Evolutionary conservation across 768 basidiomycete genomes (phyloP), one percentile per base, ranked within the genome.

Genomic region (Panaeolus cyanescens): DNA sequence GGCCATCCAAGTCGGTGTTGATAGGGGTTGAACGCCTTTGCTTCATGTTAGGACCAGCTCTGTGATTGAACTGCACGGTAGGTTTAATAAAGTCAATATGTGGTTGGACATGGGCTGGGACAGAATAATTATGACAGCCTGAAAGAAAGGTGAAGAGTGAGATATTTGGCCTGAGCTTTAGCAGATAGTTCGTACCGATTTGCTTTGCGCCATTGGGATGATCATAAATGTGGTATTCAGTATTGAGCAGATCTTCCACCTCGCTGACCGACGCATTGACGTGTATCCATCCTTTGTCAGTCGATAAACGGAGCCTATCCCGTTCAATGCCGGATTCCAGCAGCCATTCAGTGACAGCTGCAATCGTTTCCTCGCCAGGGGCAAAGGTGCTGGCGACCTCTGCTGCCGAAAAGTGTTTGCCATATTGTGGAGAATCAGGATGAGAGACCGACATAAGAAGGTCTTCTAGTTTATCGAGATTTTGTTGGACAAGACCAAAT

Each of bases 351-450:
- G 63, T 72, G 20, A 85, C 83, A 6, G 77, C 64, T 13, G 73
- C 64, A 39, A 84, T 70, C 10, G 81, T 74, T 31, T 81, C 79
- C 9, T 62, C 59, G 22, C 73, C 75, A 17, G 84, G 82, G 1
- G 80, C 71, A 70, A 86, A 86, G 9, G 75, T 74, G 17, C 76
- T 71, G 4, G 79, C 75, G 28, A 85, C 75, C 56, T 81, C 66
- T 1, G 71, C 73, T 4, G 83, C 68, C 5, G 75, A 70, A 77
- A 80, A 83, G 65, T 85, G 84, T 59, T 80, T 71, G 13, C 83
- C 83, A 63, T 84, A 86, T 64, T 73, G 74, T 5, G 74, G 74
- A 1, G 84, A 85, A 22, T 79, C 77, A 3, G 84, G 83, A 59
- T 85, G 78, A 2, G 84, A 80, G 19, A 85, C 79, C 32, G 77